Conservation (phyloP, 441 rosid species). For the Bruguiera hainesii region DNA sequence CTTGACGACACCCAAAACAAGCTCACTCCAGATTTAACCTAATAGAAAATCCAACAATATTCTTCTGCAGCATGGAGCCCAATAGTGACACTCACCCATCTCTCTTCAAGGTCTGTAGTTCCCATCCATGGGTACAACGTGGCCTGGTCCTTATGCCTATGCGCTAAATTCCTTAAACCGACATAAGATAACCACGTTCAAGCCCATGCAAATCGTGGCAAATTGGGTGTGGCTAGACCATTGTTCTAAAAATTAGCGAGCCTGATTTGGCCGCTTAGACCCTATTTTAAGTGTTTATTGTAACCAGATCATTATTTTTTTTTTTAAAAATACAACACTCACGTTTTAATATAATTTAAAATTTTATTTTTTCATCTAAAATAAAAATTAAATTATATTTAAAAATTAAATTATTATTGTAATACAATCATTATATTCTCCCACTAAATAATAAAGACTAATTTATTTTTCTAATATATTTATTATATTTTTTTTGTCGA, state of each 20-base stretch:
- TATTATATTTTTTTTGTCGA: no score
- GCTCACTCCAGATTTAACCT: slow-evolving; percentile 35
- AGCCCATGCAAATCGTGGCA: slow-evolving; percentile 49
- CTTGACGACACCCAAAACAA: no score
- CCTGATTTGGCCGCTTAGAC: slow-evolving; percentile 68
- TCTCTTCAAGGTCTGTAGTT: slow-evolving; percentile 55
- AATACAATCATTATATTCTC: no score
- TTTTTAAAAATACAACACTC: no score
- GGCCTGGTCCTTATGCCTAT: slow-evolving; percentile 55
- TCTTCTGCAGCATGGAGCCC: slow-evolving; percentile 58
- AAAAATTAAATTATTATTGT: no score
- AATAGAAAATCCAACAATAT: slow-evolving; percentile 46
- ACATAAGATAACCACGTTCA: slow-evolving; percentile 43
- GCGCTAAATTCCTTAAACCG: slow-evolving; percentile 46
- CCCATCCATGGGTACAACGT: slow-evolving; percentile 32
- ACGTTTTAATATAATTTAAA: no score
- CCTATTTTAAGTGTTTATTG: slow-evolving; percentile 19
- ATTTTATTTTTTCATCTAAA: no score
- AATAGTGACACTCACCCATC: slow-evolving; percentile 60
- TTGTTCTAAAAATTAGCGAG: slow-evolving; percentile 43
- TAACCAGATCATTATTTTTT: no score
- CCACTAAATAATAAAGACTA: no score
- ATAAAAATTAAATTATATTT: no score
- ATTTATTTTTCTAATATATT: no score
- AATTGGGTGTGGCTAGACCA: slow-evolving; percentile 38